Evolutionary conservation across 2,329 filamentous ascomycete genomes (phyloP).

Genomic region (Rutstroemia sp.): DNA sequence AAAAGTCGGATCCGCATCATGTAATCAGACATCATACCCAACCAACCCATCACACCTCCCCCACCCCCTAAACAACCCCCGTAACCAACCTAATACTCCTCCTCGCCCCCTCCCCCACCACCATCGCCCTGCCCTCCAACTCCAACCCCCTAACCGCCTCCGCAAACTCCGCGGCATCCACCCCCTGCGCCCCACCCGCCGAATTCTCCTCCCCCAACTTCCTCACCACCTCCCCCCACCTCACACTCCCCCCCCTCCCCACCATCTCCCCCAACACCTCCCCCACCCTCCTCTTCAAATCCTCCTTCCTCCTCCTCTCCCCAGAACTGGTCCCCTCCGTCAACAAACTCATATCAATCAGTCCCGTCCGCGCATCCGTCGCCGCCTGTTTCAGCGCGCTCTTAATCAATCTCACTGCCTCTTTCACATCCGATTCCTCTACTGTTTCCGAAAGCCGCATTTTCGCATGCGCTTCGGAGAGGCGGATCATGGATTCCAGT

Average conservation of each 20-base stretch:
- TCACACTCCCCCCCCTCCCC: conserved; percentile 56
- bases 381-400: conserved; percentile 92
- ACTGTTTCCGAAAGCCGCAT: conserved; percentile 81
- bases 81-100: conserved; percentile 73
- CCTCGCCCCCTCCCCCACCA: conserved; percentile 78
- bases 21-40: no score
- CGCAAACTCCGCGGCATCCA: conserved; percentile 75
- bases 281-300: conserved; percentile 75
- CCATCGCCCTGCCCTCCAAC: conserved; percentile 73
- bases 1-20: no score
- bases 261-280: conserved; percentile 74
- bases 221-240: conserved; percentile 72
- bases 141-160: conserved; percentile 76
- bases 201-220: conserved; percentile 64
- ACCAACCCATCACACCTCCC: background rate
- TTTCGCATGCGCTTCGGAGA: conserved; percentile 92
- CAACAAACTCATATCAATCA: conserved; percentile 94
- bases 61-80: conserved; percentile 33
- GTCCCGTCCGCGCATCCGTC: conserved; percentile 82
- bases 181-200: conserved; percentile 36
- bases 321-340: conserved; percentile 88
- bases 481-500: conserved; percentile 96
- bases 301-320: conserved; percentile 75
- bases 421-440: conserved; percentile 72
- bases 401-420: conserved; percentile 89